phyloP scores from a whole-genome alignment of 78 protist species.

The Dictyostelium purpureum region DNA sequence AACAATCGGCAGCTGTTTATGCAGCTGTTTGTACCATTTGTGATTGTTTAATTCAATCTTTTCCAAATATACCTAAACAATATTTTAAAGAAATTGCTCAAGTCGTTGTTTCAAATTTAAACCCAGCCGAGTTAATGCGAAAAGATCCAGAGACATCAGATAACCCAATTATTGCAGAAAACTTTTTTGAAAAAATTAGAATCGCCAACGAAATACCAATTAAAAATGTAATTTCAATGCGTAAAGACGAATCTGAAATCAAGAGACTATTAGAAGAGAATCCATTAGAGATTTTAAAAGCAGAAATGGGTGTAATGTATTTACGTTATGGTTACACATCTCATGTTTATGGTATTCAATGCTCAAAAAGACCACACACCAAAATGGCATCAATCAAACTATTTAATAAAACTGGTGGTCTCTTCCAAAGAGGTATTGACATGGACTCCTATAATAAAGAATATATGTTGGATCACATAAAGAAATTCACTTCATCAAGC shows the following conservation, averaged over 20 bases:
- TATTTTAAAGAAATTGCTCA: conserved; percentile 43
- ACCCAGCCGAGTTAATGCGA: conserved; percentile 24
- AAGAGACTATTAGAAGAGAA: conserved; percentile 17
- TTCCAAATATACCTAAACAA: conserved; percentile 6
- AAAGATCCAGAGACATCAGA: neutral
- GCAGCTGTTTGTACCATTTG: conserved; percentile 46
- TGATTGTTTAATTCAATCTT: conserved; percentile 34
- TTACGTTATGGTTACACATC: conserved; percentile 64
- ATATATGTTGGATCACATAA: conserved; percentile 47
- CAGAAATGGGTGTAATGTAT: conserved; percentile 62
- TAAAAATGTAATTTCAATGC: neutral
- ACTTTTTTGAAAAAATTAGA: neutral
- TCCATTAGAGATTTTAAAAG: conserved; percentile 51
- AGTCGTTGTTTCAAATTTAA: conserved; percentile 5
- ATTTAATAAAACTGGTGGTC: conserved; percentile 34
- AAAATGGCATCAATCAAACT: conserved; percentile 66
- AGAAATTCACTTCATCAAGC: conserved; percentile 41
- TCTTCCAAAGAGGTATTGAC: conserved; percentile 62
- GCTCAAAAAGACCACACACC: conserved; percentile 53
- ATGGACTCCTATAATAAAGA: conserved; percentile 55
- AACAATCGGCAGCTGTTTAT: conserved; percentile 50
- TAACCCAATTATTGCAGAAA: neutral
- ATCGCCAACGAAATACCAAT: neutral
- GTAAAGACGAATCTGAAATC: conserved; percentile 50
- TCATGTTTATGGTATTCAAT: conserved; percentile 69